phyloP scores from a whole-genome alignment of 2,329 filamentous ascomycete genomes.

The Colletotrichum truncatum region DNA sequence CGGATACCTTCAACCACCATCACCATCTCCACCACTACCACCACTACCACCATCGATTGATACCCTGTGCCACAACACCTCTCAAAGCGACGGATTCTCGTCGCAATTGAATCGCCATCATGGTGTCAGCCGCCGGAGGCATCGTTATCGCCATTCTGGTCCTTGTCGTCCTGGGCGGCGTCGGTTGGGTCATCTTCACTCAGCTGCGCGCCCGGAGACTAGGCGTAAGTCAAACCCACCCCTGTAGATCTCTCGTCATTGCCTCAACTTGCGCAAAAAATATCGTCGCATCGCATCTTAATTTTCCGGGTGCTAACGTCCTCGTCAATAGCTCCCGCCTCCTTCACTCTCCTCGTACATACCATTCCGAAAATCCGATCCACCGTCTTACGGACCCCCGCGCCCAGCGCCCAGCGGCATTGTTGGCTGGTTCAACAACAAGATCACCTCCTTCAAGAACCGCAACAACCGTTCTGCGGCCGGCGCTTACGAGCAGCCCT shows the following conservation, averaged over 20 bases:
- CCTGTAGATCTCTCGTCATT: neutral
- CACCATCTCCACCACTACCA: no score
- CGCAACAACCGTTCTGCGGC: constrained; percentile 71
- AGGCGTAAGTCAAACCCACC: constrained; percentile 60
- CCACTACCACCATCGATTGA: constrained; percentile 1
- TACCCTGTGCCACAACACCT: constrained; percentile 5
- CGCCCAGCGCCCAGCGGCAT: constrained; percentile 69
- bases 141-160: constrained; percentile 79
- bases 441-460: constrained; percentile 70
- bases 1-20: neutral
- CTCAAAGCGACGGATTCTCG: constrained; percentile 14
- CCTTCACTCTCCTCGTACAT: constrained; percentile 75
- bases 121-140: constrained; percentile 69
- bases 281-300: neutral
- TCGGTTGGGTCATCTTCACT: constrained; percentile 76
- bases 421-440: constrained; percentile 77
- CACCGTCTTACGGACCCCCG: constrained; percentile 56
- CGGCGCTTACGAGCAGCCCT: constrained; percentile 75
- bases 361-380: constrained; percentile 69
- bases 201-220: constrained; percentile 78
- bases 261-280: neutral
- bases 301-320: neutral
- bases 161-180: constrained; percentile 62
- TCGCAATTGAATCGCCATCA: constrained; percentile 41
- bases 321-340: constrained; percentile 68